phyloP scores from a whole-genome alignment of 2,329 filamentous ascomycete genomes.

The Talaromyces albobiverticillius region DNA sequence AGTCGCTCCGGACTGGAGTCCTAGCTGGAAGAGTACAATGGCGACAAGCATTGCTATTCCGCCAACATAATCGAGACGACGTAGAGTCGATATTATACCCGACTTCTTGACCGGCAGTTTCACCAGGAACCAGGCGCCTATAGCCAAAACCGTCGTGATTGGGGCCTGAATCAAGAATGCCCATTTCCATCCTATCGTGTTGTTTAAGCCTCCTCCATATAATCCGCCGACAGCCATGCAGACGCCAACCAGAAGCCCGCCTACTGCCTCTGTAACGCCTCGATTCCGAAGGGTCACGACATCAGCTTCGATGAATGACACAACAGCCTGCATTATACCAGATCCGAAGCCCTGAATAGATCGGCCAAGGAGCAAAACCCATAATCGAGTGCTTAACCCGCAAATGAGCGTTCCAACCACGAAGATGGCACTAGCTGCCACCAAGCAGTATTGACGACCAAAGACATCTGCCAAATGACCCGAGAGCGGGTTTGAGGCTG shows the following conservation, averaged over 20 bases:
- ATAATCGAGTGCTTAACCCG: conserved; percentile 64
- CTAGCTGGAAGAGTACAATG: conserved; percentile 3
- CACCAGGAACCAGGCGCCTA: conserved; percentile 65
- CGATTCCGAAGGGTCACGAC: conserved; percentile 57
- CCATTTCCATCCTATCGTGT: conserved; percentile 67
- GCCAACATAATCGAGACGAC: conserved; percentile 77
- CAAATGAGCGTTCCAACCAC: conserved; percentile 51
- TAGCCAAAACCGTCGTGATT: conserved; percentile 65
- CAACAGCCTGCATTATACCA: conserved; percentile 72
- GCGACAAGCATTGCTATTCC: conserved; percentile 58
- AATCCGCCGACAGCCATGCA: not conserved
- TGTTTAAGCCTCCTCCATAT: conserved; percentile 70
- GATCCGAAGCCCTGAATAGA: conserved; percentile 82
- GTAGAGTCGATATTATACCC: conserved; percentile 64
- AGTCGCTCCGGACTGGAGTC: conserved; percentile 2
- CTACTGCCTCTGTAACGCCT: conserved; percentile 73
- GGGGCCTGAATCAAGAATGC: conserved; percentile 75
- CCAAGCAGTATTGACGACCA: conserved; percentile 24
- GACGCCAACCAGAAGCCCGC: conserved; percentile 58
- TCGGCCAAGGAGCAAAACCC: conserved; percentile 71
- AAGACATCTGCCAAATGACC: conserved; percentile 42
- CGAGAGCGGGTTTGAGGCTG: conserved; percentile 71
- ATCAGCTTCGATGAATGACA: conserved; percentile 46
- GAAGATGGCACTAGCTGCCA: not conserved
- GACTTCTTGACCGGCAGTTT: conserved; percentile 72